Percentiles rank a stretch among this genome's conserved stretches.
Evolutionary conservation across 371 early-diverging fungal genomes (phyloP).

Genomic region (Thermomucor indicae-seudaticae): DNA sequence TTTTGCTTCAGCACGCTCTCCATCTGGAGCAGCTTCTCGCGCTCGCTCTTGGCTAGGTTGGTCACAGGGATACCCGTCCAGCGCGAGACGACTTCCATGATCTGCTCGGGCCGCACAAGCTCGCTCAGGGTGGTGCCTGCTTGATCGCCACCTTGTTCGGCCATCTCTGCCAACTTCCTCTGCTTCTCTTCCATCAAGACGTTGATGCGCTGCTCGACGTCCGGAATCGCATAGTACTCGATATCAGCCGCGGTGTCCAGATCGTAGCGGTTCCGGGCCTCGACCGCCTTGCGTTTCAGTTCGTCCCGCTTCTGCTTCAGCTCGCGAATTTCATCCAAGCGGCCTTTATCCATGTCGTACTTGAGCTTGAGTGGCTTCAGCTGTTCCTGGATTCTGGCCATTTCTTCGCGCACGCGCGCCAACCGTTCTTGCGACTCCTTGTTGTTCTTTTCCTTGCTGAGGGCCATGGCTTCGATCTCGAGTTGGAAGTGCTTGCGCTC

Average conservation of each 20-base stretch:
- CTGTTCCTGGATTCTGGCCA: slow-evolving; percentile 78
- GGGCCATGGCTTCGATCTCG: slow-evolving; percentile 93
- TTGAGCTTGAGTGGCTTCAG: slow-evolving; percentile 84
- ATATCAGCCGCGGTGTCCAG: slow-evolving; percentile 77
- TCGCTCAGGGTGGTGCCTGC: slow-evolving; percentile 62
- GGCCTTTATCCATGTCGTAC: slow-evolving; percentile 81
- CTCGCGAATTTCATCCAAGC: slow-evolving; percentile 83
- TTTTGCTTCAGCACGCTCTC: slow-evolving; percentile 60
- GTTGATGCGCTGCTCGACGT: slow-evolving; percentile 66
- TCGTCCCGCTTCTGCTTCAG: slow-evolving; percentile 87
- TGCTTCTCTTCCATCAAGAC: slow-evolving; percentile 47
- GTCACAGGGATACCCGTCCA: slow-evolving; percentile 92
- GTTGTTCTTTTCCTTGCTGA: slow-evolving; percentile 88
- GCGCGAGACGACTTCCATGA: slow-evolving; percentile 83
- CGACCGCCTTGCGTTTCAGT: slow-evolving; percentile 76
- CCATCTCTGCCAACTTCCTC: slow-evolving; percentile 55
- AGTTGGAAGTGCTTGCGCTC: slow-evolving; percentile 89
- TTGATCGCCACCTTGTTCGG: slow-evolving; percentile 31
- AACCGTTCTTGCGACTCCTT: slow-evolving; percentile 76
- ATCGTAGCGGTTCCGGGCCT: slow-evolving; percentile 82
- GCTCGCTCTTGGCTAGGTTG: slow-evolving; percentile 73
- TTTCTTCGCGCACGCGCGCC: slow-evolving; percentile 76
- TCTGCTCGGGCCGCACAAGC: slow-evolving; percentile 81
- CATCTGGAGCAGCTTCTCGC: slow-evolving; percentile 81
- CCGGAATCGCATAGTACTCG: slow-evolving; percentile 87